Conservation (phyloP, 305 asterid genomes). For the Withania somnifera region DNA sequence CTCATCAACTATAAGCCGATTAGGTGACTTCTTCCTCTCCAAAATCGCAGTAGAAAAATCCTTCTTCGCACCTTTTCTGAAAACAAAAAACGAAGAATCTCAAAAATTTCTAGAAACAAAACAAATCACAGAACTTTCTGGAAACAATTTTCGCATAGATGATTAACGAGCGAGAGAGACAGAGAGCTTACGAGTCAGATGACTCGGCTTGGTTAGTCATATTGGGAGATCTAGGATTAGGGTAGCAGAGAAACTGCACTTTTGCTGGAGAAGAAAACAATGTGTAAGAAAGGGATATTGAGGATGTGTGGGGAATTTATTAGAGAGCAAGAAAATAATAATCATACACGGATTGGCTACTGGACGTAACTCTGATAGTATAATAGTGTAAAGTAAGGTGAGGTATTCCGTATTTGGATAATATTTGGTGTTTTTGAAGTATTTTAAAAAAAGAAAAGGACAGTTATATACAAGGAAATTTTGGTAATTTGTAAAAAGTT, state of each 20-base stretch:
- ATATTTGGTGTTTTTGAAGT: no score
- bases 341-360: no score
- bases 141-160: neutral
- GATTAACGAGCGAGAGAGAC: neutral
- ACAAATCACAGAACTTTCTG: neutral
- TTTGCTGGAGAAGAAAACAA: neutral
- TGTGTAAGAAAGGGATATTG: neutral
- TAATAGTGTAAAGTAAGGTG: no score
- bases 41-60: slow-evolving; percentile 67
- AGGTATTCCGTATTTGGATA: no score
- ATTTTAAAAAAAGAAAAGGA: no score
- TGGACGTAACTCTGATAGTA: no score
- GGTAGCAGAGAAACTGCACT: neutral
- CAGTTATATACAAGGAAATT: no score
- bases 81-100: neutral
- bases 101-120: no score
- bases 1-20: slow-evolving; percentile 67
- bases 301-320: no score
- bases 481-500: no score
- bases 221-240: slow-evolving; percentile 4
- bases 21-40: slow-evolving; percentile 64
- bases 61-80: slow-evolving; percentile 57
- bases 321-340: no score
- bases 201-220: slow-evolving; percentile 62
- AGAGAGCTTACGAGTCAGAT: slow-evolving; percentile 53